Evolutionary conservation across 2,329 filamentous ascomycete species (phyloP), one percentile per base, ranked within the genome.

Genomic region (Curvularia verruculosa): DNA sequence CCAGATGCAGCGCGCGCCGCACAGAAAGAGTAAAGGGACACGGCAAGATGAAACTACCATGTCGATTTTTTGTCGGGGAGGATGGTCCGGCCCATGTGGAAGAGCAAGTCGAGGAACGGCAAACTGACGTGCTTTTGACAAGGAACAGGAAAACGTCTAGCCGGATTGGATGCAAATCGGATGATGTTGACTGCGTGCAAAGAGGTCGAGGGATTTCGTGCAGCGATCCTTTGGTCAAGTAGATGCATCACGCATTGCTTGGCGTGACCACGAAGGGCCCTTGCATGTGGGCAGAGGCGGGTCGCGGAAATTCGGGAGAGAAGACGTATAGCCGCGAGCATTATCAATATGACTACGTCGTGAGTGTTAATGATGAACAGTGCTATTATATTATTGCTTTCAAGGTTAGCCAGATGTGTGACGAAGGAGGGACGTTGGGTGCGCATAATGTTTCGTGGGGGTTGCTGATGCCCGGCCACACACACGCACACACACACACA

Each of bases 221-320:
- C 64, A 65, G 58, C 53, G 41, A 47, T 37, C 40, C 54, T 63
- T 59, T 64, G 63, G 52, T 49, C 58, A 53, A 36, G 15, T 52
- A 60, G 31, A 54, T 62, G 54, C 52, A 61, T 69, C 61, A 68
- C 62, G 61, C 65, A 59, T 64, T 49, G 36, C 70, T 73, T 72
- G 71, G 72, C 71, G 69, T 72, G 67, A 69, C 49, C 44, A 57
- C 47, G 52, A 59, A 52, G 55, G 64, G 63, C 61, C 63, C 63
- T 68, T 57, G 54, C 54, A 54, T 49, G 44, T 24, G 28, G 26
- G 51, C 54, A 54, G 55, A 29, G 57, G 54, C 56, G 55, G 60
- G 41, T 52, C 51, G 58, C 54, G 57, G 58, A 36, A 61, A 59
- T 50, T 50, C 39, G 59, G 39, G 52, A 59, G 28, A 28, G 34